Conservation (phyloP, 1,139 yeast species). For the Suhomyces coccinellae region DNA sequence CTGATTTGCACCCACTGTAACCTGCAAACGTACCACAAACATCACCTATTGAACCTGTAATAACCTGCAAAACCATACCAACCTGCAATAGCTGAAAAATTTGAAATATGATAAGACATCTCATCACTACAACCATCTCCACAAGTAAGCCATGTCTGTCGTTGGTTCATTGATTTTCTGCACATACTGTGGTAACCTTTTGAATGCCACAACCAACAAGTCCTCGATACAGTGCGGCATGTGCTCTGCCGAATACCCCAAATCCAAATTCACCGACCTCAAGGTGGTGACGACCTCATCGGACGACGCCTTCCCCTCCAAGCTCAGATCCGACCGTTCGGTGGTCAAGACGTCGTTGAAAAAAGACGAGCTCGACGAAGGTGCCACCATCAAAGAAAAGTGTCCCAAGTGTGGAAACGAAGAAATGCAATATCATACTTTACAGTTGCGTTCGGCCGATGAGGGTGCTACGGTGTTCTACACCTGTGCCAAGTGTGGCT, state of each 20-base stretch:
- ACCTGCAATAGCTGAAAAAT: constrained; percentile 6
- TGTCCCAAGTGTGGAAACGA: constrained; percentile 98
- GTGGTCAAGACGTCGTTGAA: constrained; percentile 84
- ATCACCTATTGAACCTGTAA: too few relatives aligned
- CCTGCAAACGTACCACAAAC: too few relatives aligned
- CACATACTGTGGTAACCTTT: constrained; percentile 86
- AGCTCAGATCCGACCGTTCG: constrained; percentile 75
- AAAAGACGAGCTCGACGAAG: constrained; percentile 81
- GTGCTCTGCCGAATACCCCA: constrained; percentile 62
- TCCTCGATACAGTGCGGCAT: constrained; percentile 59
- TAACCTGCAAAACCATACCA: not conserved
- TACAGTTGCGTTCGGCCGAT: constrained; percentile 96
- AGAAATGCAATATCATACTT: constrained; percentile 96
- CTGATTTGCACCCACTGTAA: not conserved
- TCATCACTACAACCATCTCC: constrained; percentile 1
- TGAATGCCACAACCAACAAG: constrained; percentile 64
- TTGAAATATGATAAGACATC: constrained; percentile 8
- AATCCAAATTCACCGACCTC: constrained; percentile 65
- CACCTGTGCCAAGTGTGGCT: constrained; percentile 91
- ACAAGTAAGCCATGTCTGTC: constrained; percentile 63
- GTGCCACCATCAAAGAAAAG: constrained; percentile 93
- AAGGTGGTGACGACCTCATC: constrained; percentile 86
- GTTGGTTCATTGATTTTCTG: constrained; percentile 96
- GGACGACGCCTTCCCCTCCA: constrained; percentile 90
- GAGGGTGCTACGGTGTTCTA: constrained; percentile 97